Base-by-base conservation (phyloP, 2,329 filamentous ascomycete species). In the Microthyrium microscopicum region DNA sequence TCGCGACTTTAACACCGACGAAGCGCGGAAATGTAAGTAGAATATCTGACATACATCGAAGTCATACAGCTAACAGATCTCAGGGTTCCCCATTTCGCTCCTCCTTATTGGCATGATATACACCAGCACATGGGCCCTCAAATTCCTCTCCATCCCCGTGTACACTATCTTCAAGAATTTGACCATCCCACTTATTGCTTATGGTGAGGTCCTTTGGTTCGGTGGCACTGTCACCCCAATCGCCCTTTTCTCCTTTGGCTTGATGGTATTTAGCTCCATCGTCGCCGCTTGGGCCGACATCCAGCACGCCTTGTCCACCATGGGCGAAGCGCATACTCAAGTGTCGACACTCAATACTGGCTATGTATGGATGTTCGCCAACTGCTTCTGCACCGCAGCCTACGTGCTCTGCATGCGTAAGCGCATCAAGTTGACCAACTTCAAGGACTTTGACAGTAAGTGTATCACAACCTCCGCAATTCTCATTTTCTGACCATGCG, bases 81-180 rank as follows among this genome's bases (percentile, higher is more conserved):
- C 46, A 92, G 83, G 85, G 89, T 93, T 95, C 51, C 89, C 89
- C 31, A 83, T 98, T 49, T 92, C 89, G 37, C 65, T 94, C 35
- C 79, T 95, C 40, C 75, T 98, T 42, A 89, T 95, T 51, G 85
- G 84, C 53, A 98, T 95, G 89, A 95, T 98, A 58, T 98, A 95
- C 61, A 95, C 89, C 35, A 77, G 83, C 49, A 89, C 82, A 49
- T 94, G 94, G 64, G 84, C 89, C 15, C 73, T 98, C 29, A 84
- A 94, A 59, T 95, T 77, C 59, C 78, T 98, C 40, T 94, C 85
- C 20, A 92, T 98, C 36, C 89, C 89, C 17, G 89, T 98, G 18
- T 98, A 98, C 62, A 98, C 89, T 36, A 98, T 98, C 55, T 98
- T 98, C 70, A 98, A 98, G 70, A 98, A 98, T 62, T 60, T 98